phyloP scores from a whole-genome alignment of 306 rosid genomes.

The Mucuna pruriens region DNA sequence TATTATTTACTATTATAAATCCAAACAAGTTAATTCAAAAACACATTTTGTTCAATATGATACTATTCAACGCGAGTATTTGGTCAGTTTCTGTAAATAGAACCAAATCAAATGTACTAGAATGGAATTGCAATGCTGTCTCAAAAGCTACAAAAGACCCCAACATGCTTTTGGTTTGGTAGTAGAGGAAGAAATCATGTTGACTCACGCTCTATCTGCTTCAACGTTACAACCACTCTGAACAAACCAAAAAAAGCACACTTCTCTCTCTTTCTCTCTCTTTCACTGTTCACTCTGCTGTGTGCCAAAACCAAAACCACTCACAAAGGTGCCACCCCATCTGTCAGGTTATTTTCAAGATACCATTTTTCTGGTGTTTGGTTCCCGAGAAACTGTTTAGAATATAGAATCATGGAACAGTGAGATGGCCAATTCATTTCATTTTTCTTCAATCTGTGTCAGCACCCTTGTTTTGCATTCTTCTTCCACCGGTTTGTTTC shows the following conservation, averaged over 20 bases:
- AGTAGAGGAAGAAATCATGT: slow-evolving; percentile 57
- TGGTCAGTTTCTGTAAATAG: slow-evolving; percentile 41
- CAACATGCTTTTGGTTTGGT: slow-evolving; percentile 59
- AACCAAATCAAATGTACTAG: slow-evolving; percentile 26
- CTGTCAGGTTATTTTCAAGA: slow-evolving; percentile 39
- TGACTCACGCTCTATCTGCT: slow-evolving; percentile 65
- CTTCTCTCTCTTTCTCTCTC: slow-evolving; percentile 29
- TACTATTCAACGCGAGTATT: neutral
- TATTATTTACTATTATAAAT: neutral
- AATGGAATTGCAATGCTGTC: slow-evolving; percentile 45
- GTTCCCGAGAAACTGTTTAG: slow-evolving; percentile 46
- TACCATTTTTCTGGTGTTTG: slow-evolving; percentile 43
- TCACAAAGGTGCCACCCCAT: slow-evolving; percentile 38
- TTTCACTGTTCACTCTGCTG: slow-evolving; percentile 43
- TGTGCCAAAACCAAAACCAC: slow-evolving; percentile 43
- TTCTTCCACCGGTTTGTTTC: slow-evolving; percentile 19
- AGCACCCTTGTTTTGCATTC: neutral
- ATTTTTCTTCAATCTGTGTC: slow-evolving; percentile 18
- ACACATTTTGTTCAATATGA: neutral
- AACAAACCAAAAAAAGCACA: neutral
- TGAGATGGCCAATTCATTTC: slow-evolving; percentile 6
- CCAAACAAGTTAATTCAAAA: neutral
- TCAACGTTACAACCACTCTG: slow-evolving; percentile 50
- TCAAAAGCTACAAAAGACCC: slow-evolving; percentile 67
- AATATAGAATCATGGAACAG: slow-evolving; percentile 35